These are phyloP conservation scores for Tetrahymena thermophila DNA, from an alignment of 73 alveolate genomes.

Conservation along the genomic window DNA sequence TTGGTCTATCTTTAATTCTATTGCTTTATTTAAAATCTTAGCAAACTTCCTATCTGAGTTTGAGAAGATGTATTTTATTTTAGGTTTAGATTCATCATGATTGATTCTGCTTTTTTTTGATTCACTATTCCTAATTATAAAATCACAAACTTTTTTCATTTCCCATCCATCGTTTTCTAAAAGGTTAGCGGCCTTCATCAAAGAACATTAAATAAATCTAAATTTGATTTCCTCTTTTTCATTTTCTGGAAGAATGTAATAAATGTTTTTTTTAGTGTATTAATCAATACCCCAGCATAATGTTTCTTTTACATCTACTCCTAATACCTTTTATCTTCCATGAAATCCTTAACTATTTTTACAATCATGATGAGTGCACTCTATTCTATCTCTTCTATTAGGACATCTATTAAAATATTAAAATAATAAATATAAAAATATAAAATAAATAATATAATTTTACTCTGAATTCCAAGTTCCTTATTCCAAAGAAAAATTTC, in stretches of 20 bases:
- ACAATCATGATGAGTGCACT: slow-evolving; percentile 35
- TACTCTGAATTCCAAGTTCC: slow-evolving; percentile 39
- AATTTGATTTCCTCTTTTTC: slow-evolving; percentile 66
- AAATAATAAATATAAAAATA: not conserved
- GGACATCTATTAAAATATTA: slow-evolving; percentile 3
- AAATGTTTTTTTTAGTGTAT: slow-evolving; percentile 78
- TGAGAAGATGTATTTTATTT: slow-evolving; percentile 41
- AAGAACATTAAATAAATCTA: slow-evolving; percentile 38
- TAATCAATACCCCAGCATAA: slow-evolving; percentile 95
- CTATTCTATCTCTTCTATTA: slow-evolving; percentile 32
- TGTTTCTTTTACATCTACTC: slow-evolving; percentile 54
- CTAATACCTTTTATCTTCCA: not conserved
- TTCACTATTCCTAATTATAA: slow-evolving; percentile 39
- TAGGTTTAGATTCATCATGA: not conserved
- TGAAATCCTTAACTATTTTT: not conserved
- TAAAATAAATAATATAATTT: not conserved
- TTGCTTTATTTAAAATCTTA: slow-evolving; percentile 55
- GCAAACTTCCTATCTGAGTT: slow-evolving; percentile 70
- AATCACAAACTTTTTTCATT: slow-evolving; percentile 69
- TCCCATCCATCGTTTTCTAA: slow-evolving; percentile 72
- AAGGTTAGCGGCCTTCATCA: slow-evolving; percentile 65
- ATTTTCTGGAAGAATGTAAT: slow-evolving; percentile 64
- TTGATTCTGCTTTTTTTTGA: not conserved
- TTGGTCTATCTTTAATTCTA: slow-evolving; percentile 48
- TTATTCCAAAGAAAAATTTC: slow-evolving; percentile 17